Evolutionary conservation across 1,139 yeast genomes (phyloP).

Genomic region (Pichia sorboxylosa): DNA sequence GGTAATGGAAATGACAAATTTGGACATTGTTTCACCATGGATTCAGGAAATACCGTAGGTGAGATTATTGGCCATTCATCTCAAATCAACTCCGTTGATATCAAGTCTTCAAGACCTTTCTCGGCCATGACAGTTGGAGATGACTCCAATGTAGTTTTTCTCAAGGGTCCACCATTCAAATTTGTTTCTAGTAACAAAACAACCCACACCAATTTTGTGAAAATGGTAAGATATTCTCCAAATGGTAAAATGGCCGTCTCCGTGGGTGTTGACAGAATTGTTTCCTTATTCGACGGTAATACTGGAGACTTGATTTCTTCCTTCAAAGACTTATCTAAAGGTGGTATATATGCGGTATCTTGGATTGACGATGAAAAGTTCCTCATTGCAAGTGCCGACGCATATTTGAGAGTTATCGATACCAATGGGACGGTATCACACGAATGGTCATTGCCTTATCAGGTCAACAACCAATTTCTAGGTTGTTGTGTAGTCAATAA

Average conservation of each 20-base stretch:
- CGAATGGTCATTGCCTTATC: conserved; percentile 34
- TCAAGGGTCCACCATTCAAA: conserved; percentile 89
- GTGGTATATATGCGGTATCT: conserved; percentile 68
- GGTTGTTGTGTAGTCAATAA: conserved; percentile 69
- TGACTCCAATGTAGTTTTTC: conserved; percentile 75
- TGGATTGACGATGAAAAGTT: conserved; percentile 61
- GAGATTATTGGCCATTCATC: conserved; percentile 93
- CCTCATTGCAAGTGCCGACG: conserved; percentile 81
- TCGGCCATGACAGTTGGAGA: conserved; percentile 90
- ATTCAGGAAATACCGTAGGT: conserved; percentile 90
- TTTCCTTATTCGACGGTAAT: conserved; percentile 76
- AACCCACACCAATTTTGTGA: conserved; percentile 64
- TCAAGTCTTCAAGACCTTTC: conserved; percentile 83
- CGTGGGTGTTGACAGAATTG: conserved; percentile 76
- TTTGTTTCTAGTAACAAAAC: conserved; percentile 64
- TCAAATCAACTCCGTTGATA: conserved; percentile 70
- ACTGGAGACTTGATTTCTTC: conserved; percentile 62
- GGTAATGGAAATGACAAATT: conserved; percentile 89
- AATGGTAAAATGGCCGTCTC: conserved; percentile 63
- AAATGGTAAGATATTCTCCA: conserved; percentile 77
- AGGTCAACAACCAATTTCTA: conserved; percentile 58
- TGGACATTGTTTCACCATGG: conserved; percentile 91
- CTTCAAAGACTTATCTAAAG: conserved; percentile 51
- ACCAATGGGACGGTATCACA: conserved; percentile 30
- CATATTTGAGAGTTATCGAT: conserved; percentile 48